Evolutionary conservation across 345 rosid species (phyloP).

Genomic region (Hibiscus mutabilis): DNA sequence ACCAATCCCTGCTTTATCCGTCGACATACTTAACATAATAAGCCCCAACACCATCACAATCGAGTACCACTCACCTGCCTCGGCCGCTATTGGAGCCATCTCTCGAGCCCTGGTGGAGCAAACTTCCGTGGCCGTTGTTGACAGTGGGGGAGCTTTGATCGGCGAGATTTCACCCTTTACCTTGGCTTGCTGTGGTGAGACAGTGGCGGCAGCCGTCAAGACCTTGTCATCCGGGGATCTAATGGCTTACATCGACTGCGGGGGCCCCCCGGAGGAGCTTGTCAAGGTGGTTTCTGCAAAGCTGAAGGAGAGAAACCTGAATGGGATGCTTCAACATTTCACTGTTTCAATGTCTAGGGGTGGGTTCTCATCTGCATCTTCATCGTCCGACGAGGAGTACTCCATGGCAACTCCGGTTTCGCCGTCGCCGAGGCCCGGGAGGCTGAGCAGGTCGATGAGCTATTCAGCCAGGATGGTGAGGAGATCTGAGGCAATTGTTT

Average conservation of each 20-base stretch:
- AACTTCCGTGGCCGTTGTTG: slow-evolving; percentile 70
- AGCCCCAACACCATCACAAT: slow-evolving; percentile 39
- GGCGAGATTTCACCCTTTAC: slow-evolving; percentile 82
- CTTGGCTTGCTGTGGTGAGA: slow-evolving; percentile 55
- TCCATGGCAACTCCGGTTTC: slow-evolving; percentile 13
- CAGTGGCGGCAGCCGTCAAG: slow-evolving; percentile 59
- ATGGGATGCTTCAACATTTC: slow-evolving; percentile 47
- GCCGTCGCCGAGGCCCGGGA: slow-evolving; percentile 23
- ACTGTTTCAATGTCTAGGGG: slow-evolving; percentile 13
- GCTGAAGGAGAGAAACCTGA: slow-evolving; percentile 38
- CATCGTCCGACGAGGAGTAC: slow-evolving; percentile 66
- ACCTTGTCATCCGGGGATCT: slow-evolving; percentile 70
- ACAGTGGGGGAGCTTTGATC: slow-evolving; percentile 41
- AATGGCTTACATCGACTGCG: slow-evolving; percentile 82
- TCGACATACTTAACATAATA: slow-evolving; percentile 55
- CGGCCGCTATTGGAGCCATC: slow-evolving; percentile 43
- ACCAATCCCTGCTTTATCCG: slow-evolving; percentile 56
- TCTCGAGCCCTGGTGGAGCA: slow-evolving; percentile 41
- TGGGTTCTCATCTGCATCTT: slow-evolving; percentile 20
- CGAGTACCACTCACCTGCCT: slow-evolving; percentile 61
- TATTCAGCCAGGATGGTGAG: slow-evolving; percentile 70
- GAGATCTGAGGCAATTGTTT: slow-evolving; percentile 74
- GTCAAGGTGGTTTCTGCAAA: slow-evolving; percentile 42
- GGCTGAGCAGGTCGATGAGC: slow-evolving; percentile 49
- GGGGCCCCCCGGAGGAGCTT: slow-evolving; percentile 77